Conservation (phyloP, 2,329 filamentous ascomycete genomes). For the Alternaria postmessia region DNA sequence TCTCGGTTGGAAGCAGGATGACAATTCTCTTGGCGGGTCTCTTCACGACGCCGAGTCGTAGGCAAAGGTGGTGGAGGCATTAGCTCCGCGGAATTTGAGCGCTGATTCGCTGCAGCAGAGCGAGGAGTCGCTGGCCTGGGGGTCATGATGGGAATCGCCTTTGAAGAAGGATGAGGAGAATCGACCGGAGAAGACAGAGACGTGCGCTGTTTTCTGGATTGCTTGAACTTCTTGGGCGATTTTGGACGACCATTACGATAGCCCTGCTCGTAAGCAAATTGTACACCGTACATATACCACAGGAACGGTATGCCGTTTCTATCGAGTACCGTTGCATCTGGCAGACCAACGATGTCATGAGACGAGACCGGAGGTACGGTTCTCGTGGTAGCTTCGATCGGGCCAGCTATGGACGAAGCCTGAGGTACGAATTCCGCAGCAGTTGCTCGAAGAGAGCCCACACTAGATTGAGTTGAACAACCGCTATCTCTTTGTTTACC, state of each 20-base stretch:
- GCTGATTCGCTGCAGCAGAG: constrained; percentile 9
- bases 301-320: constrained; percentile 38
- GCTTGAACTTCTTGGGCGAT: constrained; percentile 31
- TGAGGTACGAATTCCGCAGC: constrained; percentile 43
- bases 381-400: neutral
- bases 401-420: neutral
- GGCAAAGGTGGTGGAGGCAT: constrained; percentile 4
- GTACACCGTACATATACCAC: constrained; percentile 42
- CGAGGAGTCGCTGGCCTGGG: neutral
- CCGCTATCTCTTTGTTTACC: constrained; percentile 18
- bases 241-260: constrained; percentile 23
- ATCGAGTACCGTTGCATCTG: constrained; percentile 33
- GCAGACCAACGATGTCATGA: constrained; percentile 8
- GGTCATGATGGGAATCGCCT: neutral
- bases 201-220: constrained; percentile 16
- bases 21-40: neutral
- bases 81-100: constrained; percentile 3
- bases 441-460: constrained; percentile 40
- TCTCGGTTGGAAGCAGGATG: neutral
- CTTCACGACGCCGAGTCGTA: neutral
- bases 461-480: constrained; percentile 25
- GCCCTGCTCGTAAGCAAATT: constrained; percentile 26
- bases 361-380: neutral
- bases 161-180: neutral
- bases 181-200: neutral